Conservation (phyloP, 805 yeast genomes). For the Nakazawaea peltata region DNA sequence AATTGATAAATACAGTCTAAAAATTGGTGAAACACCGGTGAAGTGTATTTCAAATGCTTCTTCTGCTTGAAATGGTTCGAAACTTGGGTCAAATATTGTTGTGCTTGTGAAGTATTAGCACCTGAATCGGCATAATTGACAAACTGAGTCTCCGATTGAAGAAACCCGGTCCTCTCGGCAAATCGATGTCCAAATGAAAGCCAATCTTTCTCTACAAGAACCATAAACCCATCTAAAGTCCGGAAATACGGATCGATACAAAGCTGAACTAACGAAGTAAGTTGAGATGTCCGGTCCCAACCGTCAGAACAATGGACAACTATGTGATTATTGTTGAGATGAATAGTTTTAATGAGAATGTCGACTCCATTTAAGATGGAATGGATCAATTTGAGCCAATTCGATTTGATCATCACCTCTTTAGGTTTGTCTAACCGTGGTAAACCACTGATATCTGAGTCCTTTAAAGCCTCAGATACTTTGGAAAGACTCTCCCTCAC, state of each 20-base stretch:
- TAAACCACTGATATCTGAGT: conserved; percentile 51
- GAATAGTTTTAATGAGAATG: conserved; percentile 71
- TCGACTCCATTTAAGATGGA: conserved; percentile 70
- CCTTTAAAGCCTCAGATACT: conserved; percentile 54
- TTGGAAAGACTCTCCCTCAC: conserved; percentile 78
- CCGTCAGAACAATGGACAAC: conserved; percentile 96
- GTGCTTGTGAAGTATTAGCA: conserved; percentile 27
- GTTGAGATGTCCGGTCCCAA: conserved; percentile 95
- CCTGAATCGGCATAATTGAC: conserved; percentile 29
- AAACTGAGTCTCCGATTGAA: conserved; percentile 44
- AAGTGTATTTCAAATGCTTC: conserved; percentile 50
- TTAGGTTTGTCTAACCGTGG: conserved; percentile 33
- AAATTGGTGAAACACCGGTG: conserved; percentile 93
- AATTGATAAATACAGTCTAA: conserved; percentile 84
- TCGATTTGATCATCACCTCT: conserved; percentile 51
- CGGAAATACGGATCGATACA: conserved; percentile 88
- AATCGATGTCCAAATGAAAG: conserved; percentile 89
- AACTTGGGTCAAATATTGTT: conserved; percentile 37
- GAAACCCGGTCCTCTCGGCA: conserved; percentile 73
- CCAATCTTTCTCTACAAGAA: conserved; percentile 91
- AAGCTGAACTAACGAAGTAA: conserved; percentile 73
- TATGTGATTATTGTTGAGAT: conserved; percentile 74
- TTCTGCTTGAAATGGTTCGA: conserved; percentile 43
- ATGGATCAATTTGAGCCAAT: conserved; percentile 72
- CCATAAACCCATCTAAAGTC: conserved; percentile 81